These are phyloP conservation scores for Pseudogymnoascus sp. DNA, from an alignment of 2,329 filamentous ascomycete genomes.

Conservation along the genomic window DNA sequence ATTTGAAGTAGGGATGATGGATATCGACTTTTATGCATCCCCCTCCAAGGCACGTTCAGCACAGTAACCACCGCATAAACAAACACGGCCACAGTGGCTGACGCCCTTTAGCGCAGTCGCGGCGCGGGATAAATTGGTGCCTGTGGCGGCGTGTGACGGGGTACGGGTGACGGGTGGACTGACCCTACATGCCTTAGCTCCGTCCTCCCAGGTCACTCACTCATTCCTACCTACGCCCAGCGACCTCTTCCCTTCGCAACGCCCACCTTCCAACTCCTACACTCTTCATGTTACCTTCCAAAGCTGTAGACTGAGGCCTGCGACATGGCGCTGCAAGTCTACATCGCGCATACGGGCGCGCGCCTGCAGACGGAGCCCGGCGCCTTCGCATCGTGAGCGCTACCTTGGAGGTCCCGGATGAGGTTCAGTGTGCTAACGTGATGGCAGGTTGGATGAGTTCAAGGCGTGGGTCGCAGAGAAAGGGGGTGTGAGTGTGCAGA, in stretches of 20 bases:
- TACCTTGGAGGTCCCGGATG: not conserved
- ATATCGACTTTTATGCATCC: not conserved
- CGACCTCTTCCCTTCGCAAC: not conserved
- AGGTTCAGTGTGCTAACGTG: conserved; percentile 17
- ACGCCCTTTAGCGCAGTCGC: not conserved
- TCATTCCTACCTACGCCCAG: not conserved
- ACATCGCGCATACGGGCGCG: conserved; percentile 88
- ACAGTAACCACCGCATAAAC: not conserved
- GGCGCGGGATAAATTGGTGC: conserved; percentile 6
- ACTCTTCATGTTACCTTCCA: conserved; percentile 12
- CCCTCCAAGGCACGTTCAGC: not conserved
- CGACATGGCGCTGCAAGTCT: conserved; percentile 80
- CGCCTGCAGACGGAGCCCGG: conserved; percentile 70
- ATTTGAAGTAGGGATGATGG: not conserved
- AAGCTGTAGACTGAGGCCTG: conserved; percentile 23
- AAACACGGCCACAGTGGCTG: conserved; percentile 8
- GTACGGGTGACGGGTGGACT: conserved; percentile 4
- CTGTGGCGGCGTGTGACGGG: conserved; percentile 7
- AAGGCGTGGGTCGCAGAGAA: conserved; percentile 71
- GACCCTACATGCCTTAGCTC: conserved; percentile 6
- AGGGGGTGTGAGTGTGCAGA: conserved; percentile 63
- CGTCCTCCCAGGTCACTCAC: conserved; percentile 5
- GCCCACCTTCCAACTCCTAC: not conserved
- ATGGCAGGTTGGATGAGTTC: conserved; percentile 67
- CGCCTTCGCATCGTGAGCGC: conserved; percentile 62